These are phyloP conservation scores for Odontarrhena argentea DNA, from an alignment of 345 rosid species.

Conservation along the genomic window DNA sequence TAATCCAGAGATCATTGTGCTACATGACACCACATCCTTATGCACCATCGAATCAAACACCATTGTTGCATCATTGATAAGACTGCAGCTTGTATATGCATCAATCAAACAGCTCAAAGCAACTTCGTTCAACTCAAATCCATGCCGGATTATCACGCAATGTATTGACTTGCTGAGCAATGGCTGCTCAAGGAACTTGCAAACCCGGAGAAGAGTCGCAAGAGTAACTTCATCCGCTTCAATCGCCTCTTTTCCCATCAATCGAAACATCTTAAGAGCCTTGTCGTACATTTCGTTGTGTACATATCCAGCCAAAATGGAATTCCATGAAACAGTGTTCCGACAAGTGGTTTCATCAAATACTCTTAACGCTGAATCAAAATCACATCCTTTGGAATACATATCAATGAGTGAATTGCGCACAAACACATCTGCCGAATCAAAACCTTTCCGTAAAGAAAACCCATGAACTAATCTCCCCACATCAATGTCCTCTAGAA, in stretches of 20 bases:
- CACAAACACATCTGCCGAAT: conserved; percentile 49
- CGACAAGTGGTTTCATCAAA: conserved; percentile 46
- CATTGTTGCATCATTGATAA: conserved; percentile 48
- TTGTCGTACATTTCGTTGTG: conserved; percentile 47
- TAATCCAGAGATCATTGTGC: conserved; percentile 68
- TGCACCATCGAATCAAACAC: conserved; percentile 43
- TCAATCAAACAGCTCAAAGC: conserved; percentile 59
- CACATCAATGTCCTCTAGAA: conserved; percentile 36
- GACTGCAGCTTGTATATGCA: conserved; percentile 59
- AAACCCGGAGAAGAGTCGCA: conserved; percentile 55
- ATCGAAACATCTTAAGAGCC: conserved; percentile 49
- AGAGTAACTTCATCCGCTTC: conserved; percentile 59
- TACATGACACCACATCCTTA: conserved; percentile 67
- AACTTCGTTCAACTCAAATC: conserved; percentile 49
- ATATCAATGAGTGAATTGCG: conserved; percentile 66
- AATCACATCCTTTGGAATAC: conserved; percentile 58
- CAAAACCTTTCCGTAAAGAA: conserved; percentile 51
- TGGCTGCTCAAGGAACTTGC: conserved; percentile 52
- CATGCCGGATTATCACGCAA: conserved; percentile 47
- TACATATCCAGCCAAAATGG: conserved; percentile 60
- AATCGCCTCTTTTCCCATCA: conserved; percentile 49
- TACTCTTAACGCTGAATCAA: conserved; percentile 52
- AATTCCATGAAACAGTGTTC: conserved; percentile 72
- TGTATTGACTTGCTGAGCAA: conserved; percentile 63
- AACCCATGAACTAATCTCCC: conserved; percentile 63